phyloP scores from a whole-genome alignment of 208 protist genomes.

The Leptomonas pyrrhocoris region DNA sequence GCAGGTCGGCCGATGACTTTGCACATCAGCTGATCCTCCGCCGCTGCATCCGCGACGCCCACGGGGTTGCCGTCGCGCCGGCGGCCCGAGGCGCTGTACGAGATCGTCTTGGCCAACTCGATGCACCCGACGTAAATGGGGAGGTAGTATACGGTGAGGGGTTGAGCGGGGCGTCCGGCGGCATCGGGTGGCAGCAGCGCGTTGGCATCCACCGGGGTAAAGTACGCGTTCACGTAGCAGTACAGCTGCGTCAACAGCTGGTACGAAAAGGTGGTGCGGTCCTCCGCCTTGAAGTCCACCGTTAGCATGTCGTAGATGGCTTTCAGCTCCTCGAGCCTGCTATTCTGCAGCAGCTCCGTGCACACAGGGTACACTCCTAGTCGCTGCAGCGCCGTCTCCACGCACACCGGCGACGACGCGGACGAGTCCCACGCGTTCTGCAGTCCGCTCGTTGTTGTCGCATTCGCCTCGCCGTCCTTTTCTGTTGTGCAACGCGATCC shows the following conservation, averaged over 20 bases:
- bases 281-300: slow-evolving; percentile 52
- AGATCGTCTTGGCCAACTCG: slow-evolving; percentile 30
- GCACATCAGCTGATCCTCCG: slow-evolving; percentile 8
- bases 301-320: slow-evolving; percentile 62
- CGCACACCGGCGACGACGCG: slow-evolving; percentile 27
- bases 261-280: slow-evolving; percentile 49
- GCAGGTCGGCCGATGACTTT: slow-evolving; percentile 15
- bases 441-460: background rate
- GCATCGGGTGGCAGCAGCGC: slow-evolving; percentile 4
- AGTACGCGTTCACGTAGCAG: slow-evolving; percentile 62
- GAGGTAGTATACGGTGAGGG: slow-evolving; percentile 34
- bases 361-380: slow-evolving; percentile 38
- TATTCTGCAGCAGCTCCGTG: slow-evolving; percentile 28
- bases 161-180: background rate
- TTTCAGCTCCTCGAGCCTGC: slow-evolving; percentile 36
- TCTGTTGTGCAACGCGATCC: slow-evolving; percentile 3
- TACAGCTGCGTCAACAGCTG: slow-evolving; percentile 59
- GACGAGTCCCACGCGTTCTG: slow-evolving; percentile 8
- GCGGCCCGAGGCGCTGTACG: slow-evolving; percentile 17
- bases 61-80: background rate
- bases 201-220: slow-evolving; percentile 38
- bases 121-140: slow-evolving; percentile 34
- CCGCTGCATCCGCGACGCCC: background rate
- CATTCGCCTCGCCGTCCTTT: background rate
- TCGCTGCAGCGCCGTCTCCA: slow-evolving; percentile 40